Evolutionary conservation across 441 rosid genomes (phyloP).

Genomic region (Erodium moschatum): DNA sequence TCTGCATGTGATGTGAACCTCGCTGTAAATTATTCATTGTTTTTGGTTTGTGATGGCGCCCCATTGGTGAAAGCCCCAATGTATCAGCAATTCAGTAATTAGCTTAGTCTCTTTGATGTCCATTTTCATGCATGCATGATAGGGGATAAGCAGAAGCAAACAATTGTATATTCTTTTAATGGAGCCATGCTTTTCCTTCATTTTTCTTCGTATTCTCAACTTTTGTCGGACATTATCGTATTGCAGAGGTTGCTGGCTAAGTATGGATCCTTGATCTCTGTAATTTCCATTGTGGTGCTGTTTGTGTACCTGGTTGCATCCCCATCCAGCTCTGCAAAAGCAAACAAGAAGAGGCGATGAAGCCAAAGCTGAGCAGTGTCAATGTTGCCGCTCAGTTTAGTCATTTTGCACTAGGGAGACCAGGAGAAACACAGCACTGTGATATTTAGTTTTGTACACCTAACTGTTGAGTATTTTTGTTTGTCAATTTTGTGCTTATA

Average conservation of each 20-base stretch:
- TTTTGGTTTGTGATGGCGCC: too few relatives aligned
- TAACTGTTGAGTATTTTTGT: not conserved
- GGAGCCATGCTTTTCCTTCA: not conserved
- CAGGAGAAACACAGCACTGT: not conserved
- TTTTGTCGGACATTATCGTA: not conserved
- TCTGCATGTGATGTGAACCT: not conserved
- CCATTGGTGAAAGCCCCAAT: not conserved
- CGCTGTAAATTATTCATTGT: too few relatives aligned
- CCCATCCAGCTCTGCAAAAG: constrained; percentile 54
- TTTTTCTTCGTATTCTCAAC: not conserved
- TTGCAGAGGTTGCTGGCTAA: constrained; percentile 66
- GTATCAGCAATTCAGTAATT: not conserved
- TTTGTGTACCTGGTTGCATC: constrained; percentile 54
- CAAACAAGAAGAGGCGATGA: constrained; percentile 80
- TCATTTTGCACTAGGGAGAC: not conserved
- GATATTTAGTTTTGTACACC: not conserved
- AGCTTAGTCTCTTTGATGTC: not conserved
- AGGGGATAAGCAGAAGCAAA: not conserved
- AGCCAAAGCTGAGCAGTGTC: not conserved
- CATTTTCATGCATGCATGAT: not conserved
- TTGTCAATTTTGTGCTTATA: not conserved
- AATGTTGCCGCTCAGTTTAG: not conserved
- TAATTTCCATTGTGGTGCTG: constrained; percentile 52
- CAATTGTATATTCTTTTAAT: not conserved
- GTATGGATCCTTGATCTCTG: constrained; percentile 75